These are phyloP conservation scores for Urochloa ruziziensis DNA, from an alignment of 176 grass and related monocot species.

Conservation along the genomic window DNA sequence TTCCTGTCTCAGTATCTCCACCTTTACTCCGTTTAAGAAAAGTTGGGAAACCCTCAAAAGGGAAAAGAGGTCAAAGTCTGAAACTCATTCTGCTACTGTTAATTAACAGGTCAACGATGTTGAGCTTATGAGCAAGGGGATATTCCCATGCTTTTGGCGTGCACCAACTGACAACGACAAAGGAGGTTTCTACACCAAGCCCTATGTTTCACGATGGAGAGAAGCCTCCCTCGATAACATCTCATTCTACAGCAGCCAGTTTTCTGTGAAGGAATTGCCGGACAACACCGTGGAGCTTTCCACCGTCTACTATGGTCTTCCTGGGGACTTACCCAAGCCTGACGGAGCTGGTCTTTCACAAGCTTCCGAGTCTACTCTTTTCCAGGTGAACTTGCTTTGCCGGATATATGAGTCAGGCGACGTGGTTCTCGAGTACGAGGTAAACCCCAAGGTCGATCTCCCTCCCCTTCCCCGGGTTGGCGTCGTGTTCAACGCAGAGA, in stretches of 20 bases:
- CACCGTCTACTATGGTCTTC: conserved; percentile 49
- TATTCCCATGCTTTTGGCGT: conserved; percentile 88
- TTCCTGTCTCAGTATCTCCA: background rate
- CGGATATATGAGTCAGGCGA: conserved; percentile 68
- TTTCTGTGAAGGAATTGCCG: conserved; percentile 50
- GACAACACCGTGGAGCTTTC: conserved; percentile 55
- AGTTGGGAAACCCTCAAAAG: background rate
- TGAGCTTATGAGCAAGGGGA: conserved; percentile 62
- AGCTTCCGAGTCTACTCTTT: conserved; percentile 18
- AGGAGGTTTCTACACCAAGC: conserved; percentile 49
- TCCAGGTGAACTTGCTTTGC: conserved; percentile 47
- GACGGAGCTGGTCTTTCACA: conserved; percentile 20
- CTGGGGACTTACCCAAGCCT: conserved; percentile 40
- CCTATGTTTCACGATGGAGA: conserved; percentile 66
- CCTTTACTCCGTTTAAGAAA: background rate
- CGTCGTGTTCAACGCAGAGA: conserved; percentile 56
- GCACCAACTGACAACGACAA: conserved; percentile 96
- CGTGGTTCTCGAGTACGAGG: conserved; percentile 59
- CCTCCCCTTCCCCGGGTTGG: conserved; percentile 84
- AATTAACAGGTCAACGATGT: conserved; percentile 50
- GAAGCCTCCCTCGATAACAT: conserved; percentile 58
- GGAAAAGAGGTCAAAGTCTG: background rate
- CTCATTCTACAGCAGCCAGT: conserved; percentile 53
- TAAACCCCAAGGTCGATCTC: conserved; percentile 68
- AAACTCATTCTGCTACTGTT: background rate